Percentiles rank a stretch among this genome's conserved stretches.
phyloP scores from a whole-genome alignment of 257 asterid species.

The Vinca minor region DNA sequence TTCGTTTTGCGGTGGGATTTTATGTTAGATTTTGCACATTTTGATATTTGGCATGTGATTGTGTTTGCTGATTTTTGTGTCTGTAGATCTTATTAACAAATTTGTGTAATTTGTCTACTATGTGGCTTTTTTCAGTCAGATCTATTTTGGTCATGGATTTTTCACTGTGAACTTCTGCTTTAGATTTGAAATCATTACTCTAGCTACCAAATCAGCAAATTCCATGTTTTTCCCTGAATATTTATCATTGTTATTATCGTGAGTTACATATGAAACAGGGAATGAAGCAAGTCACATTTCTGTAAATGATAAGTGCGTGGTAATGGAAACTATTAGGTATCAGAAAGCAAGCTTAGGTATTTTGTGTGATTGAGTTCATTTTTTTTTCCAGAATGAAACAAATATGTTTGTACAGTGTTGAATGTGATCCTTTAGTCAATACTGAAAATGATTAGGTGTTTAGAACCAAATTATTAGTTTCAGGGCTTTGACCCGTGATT shows the following conservation, averaged over 20 bases:
- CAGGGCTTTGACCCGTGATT: not conserved
- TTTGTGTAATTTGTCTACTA: not conserved
- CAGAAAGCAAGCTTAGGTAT: not conserved
- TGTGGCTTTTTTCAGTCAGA: too few relatives aligned
- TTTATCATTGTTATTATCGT: not conserved
- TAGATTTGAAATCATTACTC: not conserved
- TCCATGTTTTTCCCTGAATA: not conserved
- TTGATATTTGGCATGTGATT: not conserved
- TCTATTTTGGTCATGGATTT: not conserved
- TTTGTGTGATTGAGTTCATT: not conserved
- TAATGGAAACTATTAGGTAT: not conserved
- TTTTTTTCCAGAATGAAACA: not conserved
- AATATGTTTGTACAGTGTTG: not conserved
- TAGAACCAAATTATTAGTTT: not conserved
- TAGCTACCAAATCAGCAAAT: not conserved
- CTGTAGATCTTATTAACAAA: conserved; percentile 15
- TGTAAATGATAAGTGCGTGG: not conserved
- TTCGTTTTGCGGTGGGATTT: not conserved
- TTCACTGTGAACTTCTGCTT: not conserved
- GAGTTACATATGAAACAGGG: not conserved
- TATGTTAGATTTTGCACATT: not conserved
- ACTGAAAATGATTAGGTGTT: not conserved
- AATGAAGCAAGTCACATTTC: not conserved
- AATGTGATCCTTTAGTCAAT: not conserved
- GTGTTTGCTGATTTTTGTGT: not conserved